These are phyloP conservation scores for Epichloe gansuensis DNA, from an alignment of 2,329 filamentous ascomycete genomes.

Conservation along the genomic window DNA sequence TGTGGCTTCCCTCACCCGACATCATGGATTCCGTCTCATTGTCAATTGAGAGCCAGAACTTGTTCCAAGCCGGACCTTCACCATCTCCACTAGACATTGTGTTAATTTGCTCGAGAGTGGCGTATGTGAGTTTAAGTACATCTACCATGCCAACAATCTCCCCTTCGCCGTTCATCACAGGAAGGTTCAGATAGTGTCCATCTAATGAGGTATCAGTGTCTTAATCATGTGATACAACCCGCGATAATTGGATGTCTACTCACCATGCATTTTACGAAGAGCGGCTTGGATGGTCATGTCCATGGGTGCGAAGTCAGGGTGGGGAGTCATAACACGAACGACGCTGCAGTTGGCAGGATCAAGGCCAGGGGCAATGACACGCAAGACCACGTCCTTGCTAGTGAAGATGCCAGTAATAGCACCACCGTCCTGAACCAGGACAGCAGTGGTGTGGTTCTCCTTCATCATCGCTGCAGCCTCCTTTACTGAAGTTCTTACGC, in stretches of 20 bases:
- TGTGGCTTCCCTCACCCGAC: conserved; percentile 76
- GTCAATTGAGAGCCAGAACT: conserved; percentile 96
- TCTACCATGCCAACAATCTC: conserved; percentile 99
- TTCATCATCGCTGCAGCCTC: conserved; percentile 95
- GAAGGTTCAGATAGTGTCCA: conserved; percentile 94
- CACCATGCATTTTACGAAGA: conserved; percentile 97
- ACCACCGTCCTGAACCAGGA: conserved; percentile 91
- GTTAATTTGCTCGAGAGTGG: conserved; percentile 94
- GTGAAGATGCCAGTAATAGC: conserved; percentile 98
- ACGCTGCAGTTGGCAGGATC: conserved; percentile 94
- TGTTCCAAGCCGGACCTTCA: conserved; percentile 97
- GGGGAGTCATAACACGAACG: conserved; percentile 96
- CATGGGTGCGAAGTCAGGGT: conserved; percentile 95
- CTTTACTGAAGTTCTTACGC: conserved; percentile 88
- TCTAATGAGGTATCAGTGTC: conserved; percentile 38
- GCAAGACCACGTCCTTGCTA: conserved; percentile 95
- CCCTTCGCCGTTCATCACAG: conserved; percentile 93
- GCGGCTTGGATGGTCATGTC: conserved; percentile 99
- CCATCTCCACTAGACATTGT: conserved; percentile 79
- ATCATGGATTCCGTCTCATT: conserved; percentile 93
- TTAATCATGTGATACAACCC: not conserved
- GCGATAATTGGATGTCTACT: conserved; percentile 21
- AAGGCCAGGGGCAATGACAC: conserved; percentile 91
- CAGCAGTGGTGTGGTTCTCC: conserved; percentile 94
- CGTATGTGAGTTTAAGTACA: conserved; percentile 94